Evolutionary conservation across 352 stramenopile species (phyloP), one percentile per base, ranked within the genome.

Genomic region (Phytopythium chamaehyphon): DNA sequence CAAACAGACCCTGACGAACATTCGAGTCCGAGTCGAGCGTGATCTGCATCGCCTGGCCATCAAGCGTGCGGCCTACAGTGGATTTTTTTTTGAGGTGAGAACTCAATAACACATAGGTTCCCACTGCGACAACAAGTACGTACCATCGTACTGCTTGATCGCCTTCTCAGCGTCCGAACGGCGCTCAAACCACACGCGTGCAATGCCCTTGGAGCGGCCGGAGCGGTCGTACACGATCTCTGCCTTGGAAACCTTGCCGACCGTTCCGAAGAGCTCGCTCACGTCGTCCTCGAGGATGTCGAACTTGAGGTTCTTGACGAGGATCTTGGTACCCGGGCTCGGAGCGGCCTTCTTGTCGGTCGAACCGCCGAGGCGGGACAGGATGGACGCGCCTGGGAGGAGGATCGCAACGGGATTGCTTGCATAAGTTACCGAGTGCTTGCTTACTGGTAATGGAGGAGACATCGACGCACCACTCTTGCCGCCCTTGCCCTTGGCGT

Each of bases 181-280:
- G 46, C 75, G 79, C 26, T 62, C 56, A 51, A 88, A 92, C 81
- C 81, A 92, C 36, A 92, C 81, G 39, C 78, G 81, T 35, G 81
- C 78, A 36, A 88, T 77, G 47, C 81, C 81, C 63, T 90, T 90
- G 19, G 81, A 92, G 36, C 81, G 75, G n/a, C 81, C 81, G 33
- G 81, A 90, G 53, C 76, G 79, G 57, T 92, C 81, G 62, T 90
- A 90, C 50, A 88, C 72, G 52, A 92, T 90, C 68, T 92, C 81
- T 10, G 78, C 67, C 59, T 92, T 90, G 24, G 61, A 71, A 40
- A 92, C 81, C 46, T 88, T 74, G 50, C 81, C 81, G 9, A 92
- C 78, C 48, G 76, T 92, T 40, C 64, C 66, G 48, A 92, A 92
- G 31, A 92, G 73, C 67, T 90, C 81, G 33, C 78, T 74, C 19